Conservation (phyloP, 2,329 filamentous ascomycete species). For the Penicillium freii region DNA sequence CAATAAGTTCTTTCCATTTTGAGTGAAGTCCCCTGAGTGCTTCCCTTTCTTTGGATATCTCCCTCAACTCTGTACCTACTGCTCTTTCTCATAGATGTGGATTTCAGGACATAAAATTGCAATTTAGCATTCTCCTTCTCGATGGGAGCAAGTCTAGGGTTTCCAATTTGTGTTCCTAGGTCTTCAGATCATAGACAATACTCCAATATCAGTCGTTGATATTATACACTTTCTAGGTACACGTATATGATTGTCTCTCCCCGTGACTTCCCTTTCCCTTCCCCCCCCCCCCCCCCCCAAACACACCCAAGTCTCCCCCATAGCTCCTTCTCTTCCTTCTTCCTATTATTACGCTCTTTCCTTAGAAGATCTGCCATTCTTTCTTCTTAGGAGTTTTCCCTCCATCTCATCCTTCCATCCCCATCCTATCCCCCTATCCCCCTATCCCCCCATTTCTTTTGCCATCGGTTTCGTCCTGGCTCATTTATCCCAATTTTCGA, state of each 20-base stretch:
- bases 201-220: background rate
- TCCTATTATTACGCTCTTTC: background rate
- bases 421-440: conserved; percentile 31
- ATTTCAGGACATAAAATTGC: background rate
- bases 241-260: background rate
- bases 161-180: background rate
- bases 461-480: conserved; percentile 16
- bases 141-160: background rate
- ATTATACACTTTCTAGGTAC: background rate
- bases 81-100: conserved; percentile 3
- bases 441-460: conserved; percentile 12
- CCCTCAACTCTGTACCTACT: background rate
- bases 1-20: conserved; percentile 11
- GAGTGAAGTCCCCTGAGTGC: background rate
- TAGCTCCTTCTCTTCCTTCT: conserved; percentile 3
- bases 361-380: conserved; percentile 4
- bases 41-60: background rate
- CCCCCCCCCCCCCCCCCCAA: conserved; percentile 1
- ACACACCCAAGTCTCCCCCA: background rate
- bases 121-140: background rate
- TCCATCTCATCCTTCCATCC: conserved; percentile 18
- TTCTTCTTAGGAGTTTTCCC: background rate
- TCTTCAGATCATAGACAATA: background rate
- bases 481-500: background rate
- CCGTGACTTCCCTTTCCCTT: conserved; percentile 3